Evolutionary conservation across 2,329 filamentous ascomycete genomes (phyloP).

Genomic region (Stemphylium lycopersici): DNA sequence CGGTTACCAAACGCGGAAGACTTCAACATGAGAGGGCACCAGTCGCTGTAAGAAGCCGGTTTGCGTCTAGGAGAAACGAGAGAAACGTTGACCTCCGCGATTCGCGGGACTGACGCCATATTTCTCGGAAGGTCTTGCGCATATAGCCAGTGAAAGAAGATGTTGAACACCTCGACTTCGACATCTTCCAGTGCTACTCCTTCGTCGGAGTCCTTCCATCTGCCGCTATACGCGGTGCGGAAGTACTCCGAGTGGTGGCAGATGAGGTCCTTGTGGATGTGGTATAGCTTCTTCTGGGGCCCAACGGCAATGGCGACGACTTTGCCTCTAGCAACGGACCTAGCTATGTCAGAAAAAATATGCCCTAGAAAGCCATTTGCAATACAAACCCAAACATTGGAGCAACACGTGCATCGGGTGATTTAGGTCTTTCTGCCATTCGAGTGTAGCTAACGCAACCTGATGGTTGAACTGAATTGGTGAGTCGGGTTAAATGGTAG

Average conservation of each 20-base stretch:
- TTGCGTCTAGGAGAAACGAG: too few species aligned
- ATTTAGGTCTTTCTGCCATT: background rate
- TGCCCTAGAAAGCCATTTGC: too few species aligned
- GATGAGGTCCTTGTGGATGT: background rate
- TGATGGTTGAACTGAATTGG: background rate
- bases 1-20: too few species aligned
- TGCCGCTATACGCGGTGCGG: background rate
- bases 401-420: background rate
- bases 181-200: background rate
- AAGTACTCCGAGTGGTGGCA: background rate
- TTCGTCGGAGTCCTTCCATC: background rate
- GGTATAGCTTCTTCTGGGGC: background rate
- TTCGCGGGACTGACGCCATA: too few species aligned
- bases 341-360: background rate
- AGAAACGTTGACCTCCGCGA: too few species aligned
- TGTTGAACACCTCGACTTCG: background rate
- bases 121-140: background rate
- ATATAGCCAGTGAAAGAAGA: constrained; percentile 1
- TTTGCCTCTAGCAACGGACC: background rate
- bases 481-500: background rate
- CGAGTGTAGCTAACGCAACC: too few species aligned
- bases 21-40: too few species aligned
- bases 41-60: too few species aligned
- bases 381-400: background rate
- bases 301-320: background rate